Base-by-base conservation (phyloP, 2,329 filamentous ascomycete genomes). In the Exophiala oligosperma region DNA sequence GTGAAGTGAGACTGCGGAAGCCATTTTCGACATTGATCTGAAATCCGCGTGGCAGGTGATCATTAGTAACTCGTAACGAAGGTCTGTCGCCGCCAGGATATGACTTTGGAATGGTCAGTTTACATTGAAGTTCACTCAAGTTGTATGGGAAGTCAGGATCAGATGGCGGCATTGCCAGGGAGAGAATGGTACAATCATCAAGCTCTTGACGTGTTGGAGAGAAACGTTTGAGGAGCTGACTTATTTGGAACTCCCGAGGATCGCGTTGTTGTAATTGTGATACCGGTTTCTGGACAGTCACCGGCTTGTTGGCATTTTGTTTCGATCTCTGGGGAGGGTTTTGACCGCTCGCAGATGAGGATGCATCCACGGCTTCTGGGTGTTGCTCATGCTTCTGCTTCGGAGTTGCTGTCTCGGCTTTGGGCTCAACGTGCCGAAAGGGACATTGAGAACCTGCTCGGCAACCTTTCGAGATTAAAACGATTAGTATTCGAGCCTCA, bases 61-160 rank as follows among this genome's bases (percentile, higher is more conserved):
- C 81, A 68, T 92, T 92, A 59, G 75, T 77, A 51, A 93, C 83
- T 17, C 79, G 80, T 53, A 94, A 75, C 14, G 74, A 76, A 38
- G 90, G 85, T 28, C 75, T 75, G 43, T 70, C 76, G 40, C 74
- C 72, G 40, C 75, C 73, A 17, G 89, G 90, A 71, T 90, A 93
- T 17, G 73, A 73, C 8, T 69, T 70, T 1, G 90, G 90, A 21
- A 94, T 79, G 51, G 77, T 80, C 38, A 94, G 74, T 44, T 84
- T 78, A 70, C 89, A 92, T 41, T 89, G 80, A 32, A 94, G 77
- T 40, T 80, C 75, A 37, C 81, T 77, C 68, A 93, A 77, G 61
- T 92, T 88, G 71, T 90, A 93, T 0, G 90, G 88, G 67, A 94
- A 93, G 68, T 94, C 90, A 0, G 90, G 90, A 69, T 94, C 90